Evolutionary conservation across 179 eudicot genomes (phyloP), one percentile per base, ranked within the genome.

Genomic region (Heliamphora pulchella): DNA sequence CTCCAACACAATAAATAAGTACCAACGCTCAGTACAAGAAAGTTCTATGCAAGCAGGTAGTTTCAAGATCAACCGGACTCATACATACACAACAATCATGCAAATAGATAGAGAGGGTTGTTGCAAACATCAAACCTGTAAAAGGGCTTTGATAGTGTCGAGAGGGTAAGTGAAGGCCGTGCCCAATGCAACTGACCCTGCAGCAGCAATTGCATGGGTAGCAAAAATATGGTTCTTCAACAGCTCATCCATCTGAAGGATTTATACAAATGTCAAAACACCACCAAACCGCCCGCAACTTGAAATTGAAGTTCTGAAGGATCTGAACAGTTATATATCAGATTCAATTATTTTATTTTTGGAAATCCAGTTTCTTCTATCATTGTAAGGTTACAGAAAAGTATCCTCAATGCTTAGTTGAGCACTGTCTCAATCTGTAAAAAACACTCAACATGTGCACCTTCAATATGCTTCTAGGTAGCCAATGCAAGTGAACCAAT

Each of bases 91-190:
- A 51, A n/a, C n/a, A 44, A 55, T 48, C 47, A 20, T 55, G 39
- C 48, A 55, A 6, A 55, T 4, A 9, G 14, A 44, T 17, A 31
- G 1, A 39, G 10, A 55, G 44, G 48, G 17, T 8, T 41, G 48
- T n/a, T 14, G 55, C 5, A 8, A 63, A 11, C 3, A 10, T 59
- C 31, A 70, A n/a, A 88, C 91, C 89, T 95, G 97, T 66, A 88
- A 75, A 48, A 95, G 90, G 81, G 89, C 88, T 87, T 95, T 95
- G 69, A 95, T 62, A 55, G 95, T 88, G 78, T 95, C 98, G 53
- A 95, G 91, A 78, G 97, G 97, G 85, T 91, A 90, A 14, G 92
- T 84, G 13, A 93, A 71, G 81, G 87, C 87, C 59, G 94, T 88
- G 78, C 91, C 88, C 47, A 95, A 55, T 13, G 89, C 62, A 47